Evolutionary conservation across 805 yeast genomes (phyloP).

Genomic region (Tetrapisispora phaffii): DNA sequence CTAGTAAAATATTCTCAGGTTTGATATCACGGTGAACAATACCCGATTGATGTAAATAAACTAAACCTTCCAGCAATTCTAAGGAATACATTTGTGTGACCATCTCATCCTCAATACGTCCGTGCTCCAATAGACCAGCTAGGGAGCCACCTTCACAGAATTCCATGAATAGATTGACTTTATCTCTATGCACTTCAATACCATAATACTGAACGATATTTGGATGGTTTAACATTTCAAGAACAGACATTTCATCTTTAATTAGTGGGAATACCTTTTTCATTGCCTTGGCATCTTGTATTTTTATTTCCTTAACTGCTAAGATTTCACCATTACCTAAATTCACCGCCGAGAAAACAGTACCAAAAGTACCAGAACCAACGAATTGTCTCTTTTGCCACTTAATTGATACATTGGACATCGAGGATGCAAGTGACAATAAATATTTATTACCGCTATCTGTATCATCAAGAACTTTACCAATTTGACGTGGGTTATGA

Average conservation of each 20-base stretch:
- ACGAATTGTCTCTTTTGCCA: slow-evolving; percentile 95
- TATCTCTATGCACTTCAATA: slow-evolving; percentile 92
- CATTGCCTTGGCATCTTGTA: slow-evolving; percentile 80
- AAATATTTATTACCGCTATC: slow-evolving; percentile 82
- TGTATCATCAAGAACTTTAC: slow-evolving; percentile 80
- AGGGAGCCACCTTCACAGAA: slow-evolving; percentile 93
- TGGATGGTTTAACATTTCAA: slow-evolving; percentile 92
- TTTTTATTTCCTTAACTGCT: slow-evolving; percentile 92
- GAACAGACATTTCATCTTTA: slow-evolving; percentile 91
- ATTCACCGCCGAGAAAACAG: slow-evolving; percentile 84
- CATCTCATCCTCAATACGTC: slow-evolving; percentile 89
- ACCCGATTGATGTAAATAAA: slow-evolving; percentile 87
- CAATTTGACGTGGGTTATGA: slow-evolving; percentile 45
- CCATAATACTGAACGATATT: slow-evolving; percentile 95
- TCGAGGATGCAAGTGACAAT: slow-evolving; percentile 76
- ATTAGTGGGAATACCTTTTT: slow-evolving; percentile 78
- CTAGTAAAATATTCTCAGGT: slow-evolving; percentile 86
- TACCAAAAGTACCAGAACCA: slow-evolving; percentile 95
- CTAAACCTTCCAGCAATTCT: slow-evolving; percentile 90
- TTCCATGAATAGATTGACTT: slow-evolving; percentile 94
- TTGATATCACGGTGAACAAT: slow-evolving; percentile 95
- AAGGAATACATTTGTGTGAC: slow-evolving; percentile 83
- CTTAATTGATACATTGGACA: slow-evolving; percentile 81
- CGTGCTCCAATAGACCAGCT: slow-evolving; percentile 76
- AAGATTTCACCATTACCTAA: slow-evolving; percentile 90